A percentile compares a stretch with the other conserved stretches of the same genome.
These are phyloP conservation scores for Hylodesmum podocarpum DNA, from an alignment of 306 rosid species.

Conservation along the genomic window DNA sequence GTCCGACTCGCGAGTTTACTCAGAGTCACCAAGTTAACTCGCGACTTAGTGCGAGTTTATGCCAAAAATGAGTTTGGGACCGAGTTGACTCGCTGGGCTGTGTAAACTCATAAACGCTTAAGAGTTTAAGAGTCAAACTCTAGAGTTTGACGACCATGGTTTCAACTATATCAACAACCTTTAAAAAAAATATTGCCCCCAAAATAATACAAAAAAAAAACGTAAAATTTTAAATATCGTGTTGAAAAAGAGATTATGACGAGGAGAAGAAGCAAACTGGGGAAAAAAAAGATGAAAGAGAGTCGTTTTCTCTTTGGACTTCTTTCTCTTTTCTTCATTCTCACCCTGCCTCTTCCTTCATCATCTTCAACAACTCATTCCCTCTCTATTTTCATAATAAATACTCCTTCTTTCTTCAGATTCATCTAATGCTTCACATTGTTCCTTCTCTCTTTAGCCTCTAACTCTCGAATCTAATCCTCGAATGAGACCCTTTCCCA, in stretches of 20 bases:
- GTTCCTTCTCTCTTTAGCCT: not conserved
- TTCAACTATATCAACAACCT: too few relatives aligned
- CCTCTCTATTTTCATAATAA: not conserved
- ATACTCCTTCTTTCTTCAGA: slow-evolving; percentile 49
- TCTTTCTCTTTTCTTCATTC: slow-evolving; percentile 2
- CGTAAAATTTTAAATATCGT: not conserved
- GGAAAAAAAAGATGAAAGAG: slow-evolving; percentile 30
- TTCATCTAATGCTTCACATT: slow-evolving; percentile 60
- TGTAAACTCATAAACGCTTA: too few relatives aligned
- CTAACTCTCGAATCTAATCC: too few relatives aligned
- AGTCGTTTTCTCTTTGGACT: slow-evolving; percentile 66
- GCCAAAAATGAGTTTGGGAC: too few relatives aligned
- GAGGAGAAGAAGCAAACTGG: not conserved
- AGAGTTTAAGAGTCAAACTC: too few relatives aligned
- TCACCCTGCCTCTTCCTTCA: not conserved
- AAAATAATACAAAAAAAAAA: too few relatives aligned
- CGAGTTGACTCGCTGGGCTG: too few relatives aligned
- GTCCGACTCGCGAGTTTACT: too few relatives aligned
- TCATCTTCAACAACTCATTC: not conserved
- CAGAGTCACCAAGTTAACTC: too few relatives aligned
- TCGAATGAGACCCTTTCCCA: not conserved
- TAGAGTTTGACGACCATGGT: too few relatives aligned
- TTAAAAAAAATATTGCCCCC: too few relatives aligned
- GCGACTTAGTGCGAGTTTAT: too few relatives aligned
- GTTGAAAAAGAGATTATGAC: not conserved